Base-by-base conservation (phyloP, 1,284 basidiomycete species). In the Baeospora myosura region DNA sequence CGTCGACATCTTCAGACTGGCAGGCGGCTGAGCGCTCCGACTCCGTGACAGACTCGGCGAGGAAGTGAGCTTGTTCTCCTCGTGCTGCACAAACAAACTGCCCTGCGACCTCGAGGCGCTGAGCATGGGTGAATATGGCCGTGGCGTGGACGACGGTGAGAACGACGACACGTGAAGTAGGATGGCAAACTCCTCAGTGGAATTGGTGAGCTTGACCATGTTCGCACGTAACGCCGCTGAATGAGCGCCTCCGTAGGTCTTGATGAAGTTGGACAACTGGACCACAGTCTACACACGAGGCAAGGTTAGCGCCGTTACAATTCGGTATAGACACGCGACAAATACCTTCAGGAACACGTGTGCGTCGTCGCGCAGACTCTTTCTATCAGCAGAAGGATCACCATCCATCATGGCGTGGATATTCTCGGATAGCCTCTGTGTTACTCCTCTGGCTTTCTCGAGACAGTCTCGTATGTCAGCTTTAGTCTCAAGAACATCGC, bases 141-240 rank as follows among this genome's bases (percentile, higher is more conserved):
- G 66, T 24, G 75, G 65, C 20, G 58, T 59, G 33, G 66, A 59
- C 17, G 75, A 63, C 2, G 76, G 69, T 23, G 86, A 76, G 54
- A 83, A 81, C 0, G 84, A 86, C n/a, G 86, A 86, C 37, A 85
- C 79, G 55, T 86, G 83, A 12, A 88, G 62, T 38, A 89, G 68
- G 53, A 86, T 83, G 39, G 83, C 76, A 50, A 87, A 81, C 55
- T 84, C 83, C 58, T 88, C 81, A 6, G 86, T 86, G 20, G 80
- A 73, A 50, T 85, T 83, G 29, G 80, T 84, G 45, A 89, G 69
- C 47, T 75, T 74, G 38, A 81, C 74, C 65, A 88, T 79, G 54
- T 78, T 77, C 38, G 65, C 71, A 42, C 81, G 74, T 38, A 88
- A 62, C 29, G 66, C 62, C 12, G 74, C 59, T 12, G 81, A 73